These are phyloP conservation scores for Meyerozyma guilliermondii DNA, from an alignment of 1,139 yeast genomes.

Conservation along the genomic window DNA sequence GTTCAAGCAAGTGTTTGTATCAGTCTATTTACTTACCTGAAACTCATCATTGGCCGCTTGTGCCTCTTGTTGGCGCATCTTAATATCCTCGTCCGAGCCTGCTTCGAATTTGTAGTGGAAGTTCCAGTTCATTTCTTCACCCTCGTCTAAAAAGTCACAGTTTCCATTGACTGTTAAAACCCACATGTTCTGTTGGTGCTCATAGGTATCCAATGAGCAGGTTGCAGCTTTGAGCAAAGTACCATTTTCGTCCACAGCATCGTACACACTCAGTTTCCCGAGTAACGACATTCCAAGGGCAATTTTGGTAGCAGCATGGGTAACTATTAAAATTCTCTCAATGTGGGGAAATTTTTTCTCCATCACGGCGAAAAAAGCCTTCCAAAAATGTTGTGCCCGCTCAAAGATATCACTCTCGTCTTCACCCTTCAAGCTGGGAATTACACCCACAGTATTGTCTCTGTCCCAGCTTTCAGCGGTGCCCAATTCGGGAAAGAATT, in stretches of 20 bases:
- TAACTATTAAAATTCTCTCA: conserved; percentile 54
- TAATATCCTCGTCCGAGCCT: conserved; percentile 71
- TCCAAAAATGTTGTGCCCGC: conserved; percentile 50
- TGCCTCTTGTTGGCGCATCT: conserved; percentile 9
- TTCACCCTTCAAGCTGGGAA: conserved; percentile 61
- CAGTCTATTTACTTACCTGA: conserved; percentile 5
- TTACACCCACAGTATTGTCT: conserved; percentile 40
- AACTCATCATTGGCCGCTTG: conserved; percentile 4
- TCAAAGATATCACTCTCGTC: conserved; percentile 55
- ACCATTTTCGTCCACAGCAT: conserved; percentile 48
- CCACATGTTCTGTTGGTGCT: conserved; percentile 39
- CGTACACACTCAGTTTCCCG: conserved; percentile 42
- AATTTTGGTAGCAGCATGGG: conserved; percentile 84
- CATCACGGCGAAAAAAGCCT: conserved; percentile 44
- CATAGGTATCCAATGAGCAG: conserved; percentile 36
- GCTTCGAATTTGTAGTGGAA: conserved; percentile 67
- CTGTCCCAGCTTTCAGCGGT: conserved; percentile 36
- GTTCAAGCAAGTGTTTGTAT: conserved; percentile 2
- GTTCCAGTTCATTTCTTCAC: conserved; percentile 94
- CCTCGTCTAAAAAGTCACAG: conserved; percentile 57
- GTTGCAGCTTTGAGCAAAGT: conserved; percentile 45
- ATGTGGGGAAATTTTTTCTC: conserved; percentile 51
- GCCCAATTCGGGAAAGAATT: conserved; percentile 47
- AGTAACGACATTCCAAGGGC: conserved; percentile 69
- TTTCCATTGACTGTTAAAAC: conserved; percentile 58